phyloP scores from a whole-genome alignment of 2,329 filamentous ascomycete species.

The Tolypocladium tundrense region DNA sequence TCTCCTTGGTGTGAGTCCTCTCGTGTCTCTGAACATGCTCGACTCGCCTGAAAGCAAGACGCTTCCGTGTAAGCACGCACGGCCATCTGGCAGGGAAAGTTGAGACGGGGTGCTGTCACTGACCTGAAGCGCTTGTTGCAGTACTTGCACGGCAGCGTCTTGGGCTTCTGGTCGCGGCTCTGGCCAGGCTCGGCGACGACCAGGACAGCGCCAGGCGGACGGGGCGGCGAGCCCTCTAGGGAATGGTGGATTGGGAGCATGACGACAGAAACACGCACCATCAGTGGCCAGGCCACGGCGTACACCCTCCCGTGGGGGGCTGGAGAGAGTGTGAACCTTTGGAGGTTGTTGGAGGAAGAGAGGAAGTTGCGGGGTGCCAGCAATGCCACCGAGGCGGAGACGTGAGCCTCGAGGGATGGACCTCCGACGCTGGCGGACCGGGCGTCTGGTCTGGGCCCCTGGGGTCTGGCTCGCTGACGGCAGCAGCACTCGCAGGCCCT shows the following conservation, averaged over 20 bases:
- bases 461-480: background rate
- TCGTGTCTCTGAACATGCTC: conserved; percentile 56
- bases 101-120: conserved; percentile 16
- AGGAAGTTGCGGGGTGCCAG: background rate
- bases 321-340: background rate
- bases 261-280: conserved; percentile 12
- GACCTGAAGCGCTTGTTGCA: conserved; percentile 54
- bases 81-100: conserved; percentile 1
- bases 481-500: background rate
- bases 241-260: conserved; percentile 46
- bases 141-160: conserved; percentile 52
- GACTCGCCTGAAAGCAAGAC: conserved; percentile 36
- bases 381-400: background rate
- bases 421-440: background rate
- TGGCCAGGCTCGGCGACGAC: conserved; percentile 36
- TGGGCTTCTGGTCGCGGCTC: conserved; percentile 47
- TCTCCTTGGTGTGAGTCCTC: conserved; percentile 55
- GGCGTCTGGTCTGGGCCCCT: background rate
- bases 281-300: background rate
- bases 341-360: conserved; percentile 3
- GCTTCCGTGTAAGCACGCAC: conserved; percentile 8
- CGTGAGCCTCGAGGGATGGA: background rate
- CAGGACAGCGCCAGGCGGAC: conserved; percentile 16
- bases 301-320: conserved; percentile 2
- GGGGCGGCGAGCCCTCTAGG: conserved; percentile 34